Evolutionary conservation across 140 eudicot genomes (phyloP).

Genomic region (Senecio squalidus): DNA sequence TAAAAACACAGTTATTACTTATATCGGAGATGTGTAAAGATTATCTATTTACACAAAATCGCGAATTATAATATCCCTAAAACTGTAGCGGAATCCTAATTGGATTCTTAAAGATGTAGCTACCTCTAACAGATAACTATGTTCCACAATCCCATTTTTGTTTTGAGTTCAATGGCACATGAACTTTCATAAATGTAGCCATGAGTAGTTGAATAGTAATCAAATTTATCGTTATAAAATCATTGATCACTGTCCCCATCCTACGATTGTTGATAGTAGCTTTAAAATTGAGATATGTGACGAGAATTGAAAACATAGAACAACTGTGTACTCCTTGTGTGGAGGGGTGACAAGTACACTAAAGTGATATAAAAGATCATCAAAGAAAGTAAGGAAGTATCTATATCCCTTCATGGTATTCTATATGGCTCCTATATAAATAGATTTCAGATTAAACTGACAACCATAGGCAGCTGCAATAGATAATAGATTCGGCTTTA

Average conservation of each 20-base stretch:
- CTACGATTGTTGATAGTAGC: not conserved
- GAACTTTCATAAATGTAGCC: not conserved
- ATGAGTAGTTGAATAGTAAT: not conserved
- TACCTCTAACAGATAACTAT: not conserved
- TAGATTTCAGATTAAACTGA: not conserved
- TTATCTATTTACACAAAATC: no score
- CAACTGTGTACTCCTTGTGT: not conserved
- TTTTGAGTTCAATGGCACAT: not conserved
- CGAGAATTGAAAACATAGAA: not conserved
- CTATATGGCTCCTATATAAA: not conserved
- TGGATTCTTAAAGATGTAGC: not conserved
- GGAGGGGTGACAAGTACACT: not conserved
- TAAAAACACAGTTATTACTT: no score
- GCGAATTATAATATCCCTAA: not conserved
- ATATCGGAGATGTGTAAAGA: no score
- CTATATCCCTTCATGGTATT: not conserved
- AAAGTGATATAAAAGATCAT: not conserved
- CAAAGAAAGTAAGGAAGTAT: not conserved
- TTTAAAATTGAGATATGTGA: not conserved
- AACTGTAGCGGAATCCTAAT: not conserved
- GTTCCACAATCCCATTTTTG: not conserved
- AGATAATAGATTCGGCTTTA: no score
- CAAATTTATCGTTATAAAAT: not conserved
- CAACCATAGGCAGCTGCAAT: no score
- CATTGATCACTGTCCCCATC: not conserved